Conservation (phyloP, 208 protist species). For the Crithidia thermophila region DNA sequence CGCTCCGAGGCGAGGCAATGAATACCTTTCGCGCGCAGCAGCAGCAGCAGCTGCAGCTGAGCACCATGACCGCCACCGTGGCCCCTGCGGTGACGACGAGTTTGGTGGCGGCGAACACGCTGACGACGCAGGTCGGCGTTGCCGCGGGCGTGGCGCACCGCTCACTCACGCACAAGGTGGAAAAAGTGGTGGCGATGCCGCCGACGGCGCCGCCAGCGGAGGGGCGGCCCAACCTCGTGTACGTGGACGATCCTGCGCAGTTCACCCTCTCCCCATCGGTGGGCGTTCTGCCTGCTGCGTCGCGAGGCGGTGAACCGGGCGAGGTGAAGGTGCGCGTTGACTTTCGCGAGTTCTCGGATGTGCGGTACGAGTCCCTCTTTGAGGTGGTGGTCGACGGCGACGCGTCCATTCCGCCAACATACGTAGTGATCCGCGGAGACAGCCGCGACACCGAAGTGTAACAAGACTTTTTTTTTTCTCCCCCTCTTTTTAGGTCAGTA, state of each 20-base stretch:
- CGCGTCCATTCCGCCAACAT: constrained; percentile 29
- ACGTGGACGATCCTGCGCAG: constrained; percentile 36
- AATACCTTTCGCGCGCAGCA: constrained; percentile 26
- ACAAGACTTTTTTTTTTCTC: neutral
- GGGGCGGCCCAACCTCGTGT: constrained; percentile 24
- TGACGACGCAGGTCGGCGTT: constrained; percentile 24
- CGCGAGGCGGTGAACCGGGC: constrained; percentile 70
- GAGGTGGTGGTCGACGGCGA: constrained; percentile 53
- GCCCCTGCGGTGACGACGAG: neutral
- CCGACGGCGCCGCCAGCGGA: constrained; percentile 27
- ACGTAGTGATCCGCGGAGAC: constrained; percentile 69
- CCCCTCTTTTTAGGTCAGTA: neutral
- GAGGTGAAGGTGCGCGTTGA: constrained; percentile 38
- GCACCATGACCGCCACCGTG: neutral
- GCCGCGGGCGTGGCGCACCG: constrained; percentile 4
- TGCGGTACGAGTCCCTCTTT: constrained; percentile 75
- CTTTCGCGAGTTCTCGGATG: constrained; percentile 70
- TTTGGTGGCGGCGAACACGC: constrained; percentile 12
- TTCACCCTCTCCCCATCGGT: constrained; percentile 53
- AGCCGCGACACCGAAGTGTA: constrained; percentile 86
- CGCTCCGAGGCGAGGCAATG: constrained; percentile 1
- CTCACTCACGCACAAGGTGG: constrained; percentile 39
- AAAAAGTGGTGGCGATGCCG: constrained; percentile 51
- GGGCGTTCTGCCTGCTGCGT: constrained; percentile 68
- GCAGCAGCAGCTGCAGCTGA: constrained; percentile 14